Evolutionary conservation across 768 basidiomycete species (phyloP).

Genomic region (Mrakia gelida): DNA sequence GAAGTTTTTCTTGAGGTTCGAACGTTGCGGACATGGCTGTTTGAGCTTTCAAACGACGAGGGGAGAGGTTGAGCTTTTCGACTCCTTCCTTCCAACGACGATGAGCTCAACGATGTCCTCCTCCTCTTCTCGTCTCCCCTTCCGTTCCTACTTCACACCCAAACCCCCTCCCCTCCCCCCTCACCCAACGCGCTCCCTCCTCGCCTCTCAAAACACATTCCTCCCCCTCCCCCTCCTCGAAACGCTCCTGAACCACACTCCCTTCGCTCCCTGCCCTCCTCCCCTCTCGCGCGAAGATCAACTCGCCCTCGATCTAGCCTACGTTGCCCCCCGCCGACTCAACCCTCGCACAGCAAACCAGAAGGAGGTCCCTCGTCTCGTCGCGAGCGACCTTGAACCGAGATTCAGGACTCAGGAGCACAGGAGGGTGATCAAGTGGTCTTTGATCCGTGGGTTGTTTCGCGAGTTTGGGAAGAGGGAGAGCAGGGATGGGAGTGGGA

Average conservation of each 20-base stretch:
- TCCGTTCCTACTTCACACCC: not conserved
- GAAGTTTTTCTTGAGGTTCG: slow-evolving; percentile 8
- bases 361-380: not conserved
- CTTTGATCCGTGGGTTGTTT: not conserved
- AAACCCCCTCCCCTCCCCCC: not conserved
- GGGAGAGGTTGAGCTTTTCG: too few relatives aligned
- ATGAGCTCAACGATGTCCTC: not conserved
- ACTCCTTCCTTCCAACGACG: not conserved
- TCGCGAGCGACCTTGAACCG: not conserved
- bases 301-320: not conserved
- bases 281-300: not conserved
- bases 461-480: not conserved
- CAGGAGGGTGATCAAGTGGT: not conserved
- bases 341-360: not conserved
- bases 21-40: not conserved
- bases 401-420: not conserved
- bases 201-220: not conserved
- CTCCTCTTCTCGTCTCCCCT: not conserved
- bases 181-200: not conserved
- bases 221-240: not conserved
- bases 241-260: slow-evolving; percentile 7
- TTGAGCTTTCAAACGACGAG: too few relatives aligned
- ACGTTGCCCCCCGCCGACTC: not conserved
- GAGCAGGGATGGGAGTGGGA: not conserved
- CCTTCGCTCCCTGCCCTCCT: not conserved